A percentile compares a stretch with the other conserved stretches of the same genome.
These are phyloP conservation scores for Biscutella laevigata DNA, from an alignment of 441 rosid species.

Conservation along the genomic window DNA sequence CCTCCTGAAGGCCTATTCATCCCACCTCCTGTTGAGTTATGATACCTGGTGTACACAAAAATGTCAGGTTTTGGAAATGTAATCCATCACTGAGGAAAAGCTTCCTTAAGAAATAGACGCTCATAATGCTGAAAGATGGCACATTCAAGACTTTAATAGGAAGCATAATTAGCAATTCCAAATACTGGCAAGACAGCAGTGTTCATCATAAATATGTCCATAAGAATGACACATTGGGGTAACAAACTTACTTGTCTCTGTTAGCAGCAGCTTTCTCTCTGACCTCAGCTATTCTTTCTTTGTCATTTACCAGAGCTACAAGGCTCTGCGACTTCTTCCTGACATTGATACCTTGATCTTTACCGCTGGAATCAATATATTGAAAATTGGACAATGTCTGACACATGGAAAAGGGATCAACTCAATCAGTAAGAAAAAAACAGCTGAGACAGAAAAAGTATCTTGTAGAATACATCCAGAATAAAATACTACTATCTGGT, in stretches of 20 bases:
- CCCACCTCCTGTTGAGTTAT: slow-evolving; percentile 48
- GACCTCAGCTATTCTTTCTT: slow-evolving; percentile 73
- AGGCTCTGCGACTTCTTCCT: slow-evolving; percentile 85
- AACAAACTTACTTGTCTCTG: slow-evolving; percentile 65
- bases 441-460: background rate
- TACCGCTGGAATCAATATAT: slow-evolving; percentile 83
- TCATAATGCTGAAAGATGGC: background rate
- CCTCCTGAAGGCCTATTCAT: slow-evolving; percentile 58
- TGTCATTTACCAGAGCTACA: slow-evolving; percentile 78
- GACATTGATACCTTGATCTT: slow-evolving; percentile 91
- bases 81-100: background rate
- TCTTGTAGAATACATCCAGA: background rate
- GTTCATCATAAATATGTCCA: background rate
- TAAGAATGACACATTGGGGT: background rate
- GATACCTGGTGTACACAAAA: slow-evolving; percentile 40
- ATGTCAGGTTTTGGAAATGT: background rate
- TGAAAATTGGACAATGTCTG: slow-evolving; percentile 75
- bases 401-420: slow-evolving; percentile 16
- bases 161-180: background rate
- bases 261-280: slow-evolving; percentile 93
- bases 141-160: background rate
- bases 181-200: background rate
- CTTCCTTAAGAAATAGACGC: background rate
- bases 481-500: slow-evolving; percentile 2
- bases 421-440: background rate